A percentile compares a stretch with the other conserved stretches of the same genome.
Evolutionary conservation across 208 protist genomes (phyloP).

Genomic region (Crithidia expoeki): DNA sequence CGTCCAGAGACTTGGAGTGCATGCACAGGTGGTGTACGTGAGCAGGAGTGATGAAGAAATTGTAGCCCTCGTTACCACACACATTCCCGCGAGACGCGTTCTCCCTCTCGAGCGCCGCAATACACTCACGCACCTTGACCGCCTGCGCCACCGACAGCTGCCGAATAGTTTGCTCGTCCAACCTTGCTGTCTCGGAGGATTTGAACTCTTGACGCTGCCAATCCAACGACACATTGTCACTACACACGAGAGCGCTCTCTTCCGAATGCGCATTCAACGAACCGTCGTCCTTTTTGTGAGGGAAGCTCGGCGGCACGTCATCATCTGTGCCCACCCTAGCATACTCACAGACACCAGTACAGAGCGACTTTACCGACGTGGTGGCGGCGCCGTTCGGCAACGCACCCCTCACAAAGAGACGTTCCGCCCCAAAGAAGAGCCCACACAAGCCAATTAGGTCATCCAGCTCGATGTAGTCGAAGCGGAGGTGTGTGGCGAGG

Average conservation of each 20-base stretch:
- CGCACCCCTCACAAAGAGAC: not conserved
- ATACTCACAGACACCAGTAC: not conserved
- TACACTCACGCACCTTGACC: constrained; percentile 16
- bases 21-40: constrained; percentile 34
- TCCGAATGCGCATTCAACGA: not conserved
- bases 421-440: constrained; percentile 22
- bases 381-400: not conserved
- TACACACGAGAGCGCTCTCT: too few relatives aligned
- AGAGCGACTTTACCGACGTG: not conserved
- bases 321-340: not conserved
- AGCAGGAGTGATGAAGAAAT: constrained; percentile 21
- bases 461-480: constrained; percentile 34
- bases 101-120: constrained; percentile 21
- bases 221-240: not conserved
- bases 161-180: constrained; percentile 7
- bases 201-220: constrained; percentile 1
- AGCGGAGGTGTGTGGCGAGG: constrained; percentile 27
- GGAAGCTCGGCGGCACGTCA: not conserved
- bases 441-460: constrained; percentile 19
- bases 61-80: not conserved
- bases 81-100: not conserved
- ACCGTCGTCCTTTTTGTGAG: not conserved
- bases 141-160: constrained; percentile 24
- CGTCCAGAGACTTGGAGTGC: constrained; percentile 4
- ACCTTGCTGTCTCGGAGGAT: not conserved